Evolutionary conservation across 1,284 basidiomycete species (phyloP).

Genomic region (Cryptococcus sp.): DNA sequence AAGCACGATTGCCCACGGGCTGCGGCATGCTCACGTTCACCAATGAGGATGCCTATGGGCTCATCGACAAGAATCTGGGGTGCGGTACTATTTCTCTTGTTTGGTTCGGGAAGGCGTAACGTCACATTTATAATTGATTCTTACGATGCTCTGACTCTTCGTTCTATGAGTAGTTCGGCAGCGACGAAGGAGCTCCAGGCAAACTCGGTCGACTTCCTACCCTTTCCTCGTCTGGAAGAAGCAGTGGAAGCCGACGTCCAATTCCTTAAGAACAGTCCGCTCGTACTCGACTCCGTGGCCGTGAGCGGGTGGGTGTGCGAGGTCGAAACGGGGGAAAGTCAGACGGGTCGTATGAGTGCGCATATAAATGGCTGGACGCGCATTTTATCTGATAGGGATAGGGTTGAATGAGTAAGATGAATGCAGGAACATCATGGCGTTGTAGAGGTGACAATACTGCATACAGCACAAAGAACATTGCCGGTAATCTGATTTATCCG

Average conservation of each 20-base stretch:
- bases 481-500: no score
- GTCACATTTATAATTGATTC: no score
- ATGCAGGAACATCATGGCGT: no score
- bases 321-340: not conserved
- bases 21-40: conserved; percentile 25
- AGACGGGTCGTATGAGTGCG: not conserved
- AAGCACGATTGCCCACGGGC: conserved; percentile 7
- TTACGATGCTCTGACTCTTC: no score
- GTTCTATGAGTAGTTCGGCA: not conserved
- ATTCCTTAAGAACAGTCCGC: conserved; percentile 1
- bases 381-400: no score
- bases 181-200: not conserved
- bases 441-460: no score
- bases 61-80: conserved; percentile 13
- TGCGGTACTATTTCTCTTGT: not conserved
- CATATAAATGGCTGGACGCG: no score
- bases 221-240: conserved; percentile 1
- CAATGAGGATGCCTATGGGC: conserved; percentile 7
- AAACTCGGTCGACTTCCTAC: conserved; percentile 4
- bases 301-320: conserved; percentile 2
- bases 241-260: conserved; percentile 4
- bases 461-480: no score
- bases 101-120: not conserved
- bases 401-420: no score
- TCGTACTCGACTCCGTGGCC: conserved; percentile 1